phyloP scores from a whole-genome alignment of 2,329 filamentous ascomycete species.

The Thielaviopsis euricoi region DNA sequence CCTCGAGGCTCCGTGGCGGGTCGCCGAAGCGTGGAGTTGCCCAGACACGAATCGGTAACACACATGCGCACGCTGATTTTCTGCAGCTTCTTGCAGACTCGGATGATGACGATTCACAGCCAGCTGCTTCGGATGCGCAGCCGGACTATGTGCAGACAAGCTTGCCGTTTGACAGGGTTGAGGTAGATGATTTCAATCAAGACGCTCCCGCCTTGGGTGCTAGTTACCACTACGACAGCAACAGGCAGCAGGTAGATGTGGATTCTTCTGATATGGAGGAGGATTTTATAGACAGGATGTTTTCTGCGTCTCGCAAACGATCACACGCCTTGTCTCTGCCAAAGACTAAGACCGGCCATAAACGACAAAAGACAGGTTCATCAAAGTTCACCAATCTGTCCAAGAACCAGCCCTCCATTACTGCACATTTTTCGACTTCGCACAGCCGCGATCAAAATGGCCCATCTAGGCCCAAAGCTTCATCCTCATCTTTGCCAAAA shows the following conservation, averaged over 20 bases:
- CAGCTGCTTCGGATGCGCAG: not conserved
- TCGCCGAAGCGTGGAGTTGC: constrained; percentile 8
- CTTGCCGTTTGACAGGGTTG: not conserved
- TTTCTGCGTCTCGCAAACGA: constrained; percentile 24
- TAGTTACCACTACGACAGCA: constrained; percentile 14
- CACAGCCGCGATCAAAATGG: not conserved
- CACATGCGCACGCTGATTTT: constrained; percentile 1
- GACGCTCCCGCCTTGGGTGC: constrained; percentile 22
- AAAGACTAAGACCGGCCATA: constrained; percentile 14
- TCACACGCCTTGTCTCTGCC: constrained; percentile 16
- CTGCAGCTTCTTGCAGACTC: constrained; percentile 3
- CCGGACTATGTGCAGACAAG: constrained; percentile 7
- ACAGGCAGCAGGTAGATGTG: constrained; percentile 14
- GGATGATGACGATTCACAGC: constrained; percentile 16
- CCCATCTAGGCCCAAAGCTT: not conserved
- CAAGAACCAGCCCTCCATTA: constrained; percentile 21
- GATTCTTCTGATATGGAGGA: constrained; percentile 31
- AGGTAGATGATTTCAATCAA: not conserved
- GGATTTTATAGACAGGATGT: constrained; percentile 35
- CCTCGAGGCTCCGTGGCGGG: not conserved
- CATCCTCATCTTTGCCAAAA: not conserved
- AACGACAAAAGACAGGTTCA: constrained; percentile 16
- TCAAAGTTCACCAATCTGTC: constrained; percentile 13
- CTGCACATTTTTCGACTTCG: constrained; percentile 15
- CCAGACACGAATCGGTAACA: constrained; percentile 2